Base-by-base conservation (phyloP, 2,329 filamentous ascomycete genomes). In the Lasiodiplodia hormozganensis region DNA sequence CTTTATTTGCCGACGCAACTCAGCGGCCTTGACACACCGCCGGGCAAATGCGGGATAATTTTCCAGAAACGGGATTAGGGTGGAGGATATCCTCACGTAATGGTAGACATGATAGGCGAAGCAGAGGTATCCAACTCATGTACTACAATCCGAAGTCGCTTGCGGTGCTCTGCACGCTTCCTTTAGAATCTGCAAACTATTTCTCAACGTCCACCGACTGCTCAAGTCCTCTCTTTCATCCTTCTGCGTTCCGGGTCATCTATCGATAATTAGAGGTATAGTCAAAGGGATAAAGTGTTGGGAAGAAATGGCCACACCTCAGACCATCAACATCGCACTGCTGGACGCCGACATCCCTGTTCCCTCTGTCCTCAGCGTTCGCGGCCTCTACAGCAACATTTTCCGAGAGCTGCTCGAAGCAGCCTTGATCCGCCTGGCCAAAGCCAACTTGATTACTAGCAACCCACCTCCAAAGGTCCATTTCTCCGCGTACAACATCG, bases 401-500 rank as follows among this genome's bases (percentile, higher is more conserved):
- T 78, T 78, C 67, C 72, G 75, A 62, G 34, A 69, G 0, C 73
- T 77, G 0, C 70, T 78, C 4, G 68, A 69, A 11, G 62, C 71
- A 3, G 75, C 75, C 1, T 71, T 70, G 10, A 21, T 40, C 2
- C 71, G 72, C 6, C 69, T 70, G 56, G 53, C 64, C 21, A 70
- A 68, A 10, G 49, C 58, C 18, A 54, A n/a, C 18, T 34, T 40
- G 1, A n/a, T 51, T 28, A 47, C 28, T n/a, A 47, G 21, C 18
- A 34, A 40, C 12, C 38, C 64, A 4, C 12, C 34, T 21, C 64
- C 71, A 12, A 53, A 23, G 2, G 70, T 81, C 53, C 54, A 73
- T 25, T 78, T 78, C 0, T 73, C 71, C 14, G 76, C 78, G 31
- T 82, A 78, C 72, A 75, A 83, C 65, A 76, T 79, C 10, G 72